Percentiles rank a stretch among this genome's conserved stretches.
Evolutionary conservation across 1,284 basidiomycete species (phyloP).

Genomic region (Coniferiporia weirii): DNA sequence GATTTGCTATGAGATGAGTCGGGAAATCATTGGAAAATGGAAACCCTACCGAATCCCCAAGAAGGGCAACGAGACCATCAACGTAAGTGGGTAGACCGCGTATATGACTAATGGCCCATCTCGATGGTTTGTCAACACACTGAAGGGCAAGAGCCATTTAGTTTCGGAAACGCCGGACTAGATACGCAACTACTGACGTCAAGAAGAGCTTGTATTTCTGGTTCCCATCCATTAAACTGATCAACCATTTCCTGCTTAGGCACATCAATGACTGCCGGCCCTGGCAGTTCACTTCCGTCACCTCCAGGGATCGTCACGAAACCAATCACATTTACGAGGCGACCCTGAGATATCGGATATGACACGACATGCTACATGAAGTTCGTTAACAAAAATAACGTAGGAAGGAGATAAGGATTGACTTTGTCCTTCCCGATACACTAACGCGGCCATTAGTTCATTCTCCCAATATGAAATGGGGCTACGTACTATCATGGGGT

Average conservation of each 20-base stretch:
- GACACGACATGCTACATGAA: conserved; percentile 24
- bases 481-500: conserved; percentile 15
- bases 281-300: conserved; percentile 22
- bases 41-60: conserved; percentile 25
- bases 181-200: conserved; percentile 18
- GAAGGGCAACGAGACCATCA: conserved; percentile 22
- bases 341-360: conserved; percentile 26
- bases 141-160: conserved; percentile 4
- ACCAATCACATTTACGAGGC: conserved; percentile 23
- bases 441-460: conserved; percentile 22
- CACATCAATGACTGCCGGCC: conserved; percentile 24
- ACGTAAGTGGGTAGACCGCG: conserved; percentile 22
- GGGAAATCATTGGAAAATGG: neutral
- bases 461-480: neutral
- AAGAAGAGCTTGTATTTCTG: conserved; percentile 23
- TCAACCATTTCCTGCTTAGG: conserved; percentile 21
- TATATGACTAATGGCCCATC: conserved; percentile 26
- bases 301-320: conserved; percentile 21
- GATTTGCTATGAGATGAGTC: neutral
- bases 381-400: too few species aligned
- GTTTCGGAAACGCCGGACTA: conserved; percentile 4
- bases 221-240: conserved; percentile 25
- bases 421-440: conserved; percentile 43
- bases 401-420: conserved; percentile 25
- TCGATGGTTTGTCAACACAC: conserved; percentile 22